phyloP scores from a whole-genome alignment of 768 basidiomycete species.

The Hydnomerulius pinastri region DNA sequence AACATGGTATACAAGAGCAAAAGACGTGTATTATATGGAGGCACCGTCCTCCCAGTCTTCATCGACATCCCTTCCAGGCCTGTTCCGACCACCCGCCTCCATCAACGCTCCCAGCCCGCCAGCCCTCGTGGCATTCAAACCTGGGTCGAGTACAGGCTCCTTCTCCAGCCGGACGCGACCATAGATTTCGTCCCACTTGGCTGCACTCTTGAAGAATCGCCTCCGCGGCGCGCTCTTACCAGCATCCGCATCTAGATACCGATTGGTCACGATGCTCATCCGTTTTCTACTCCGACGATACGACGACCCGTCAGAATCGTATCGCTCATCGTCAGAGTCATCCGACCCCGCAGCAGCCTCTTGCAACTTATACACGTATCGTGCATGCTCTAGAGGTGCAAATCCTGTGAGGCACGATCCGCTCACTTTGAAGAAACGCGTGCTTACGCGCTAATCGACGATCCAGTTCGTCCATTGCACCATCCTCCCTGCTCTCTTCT shows the following conservation, averaged over 20 bases:
- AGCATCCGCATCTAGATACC: constrained; percentile 50
- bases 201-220: constrained; percentile 59
- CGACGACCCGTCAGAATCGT: constrained; percentile 53
- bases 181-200: constrained; percentile 36
- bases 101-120: constrained; percentile 24
- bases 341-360: constrained; percentile 48
- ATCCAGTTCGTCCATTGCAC: constrained; percentile 60
- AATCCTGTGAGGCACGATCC: not conserved
- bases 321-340: constrained; percentile 48
- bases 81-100: constrained; percentile 24
- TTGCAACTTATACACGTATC: constrained; percentile 63
- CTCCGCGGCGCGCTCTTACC: constrained; percentile 39
- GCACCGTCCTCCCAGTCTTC: constrained; percentile 35
- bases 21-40: constrained; percentile 22
- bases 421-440: not conserved
- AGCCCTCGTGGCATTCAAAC: constrained; percentile 10
- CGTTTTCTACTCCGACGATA: constrained; percentile 46
- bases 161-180: constrained; percentile 24
- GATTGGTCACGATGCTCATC: constrained; percentile 70
- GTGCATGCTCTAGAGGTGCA: constrained; percentile 54
- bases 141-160: constrained; percentile 22
- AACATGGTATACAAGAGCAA: not conserved
- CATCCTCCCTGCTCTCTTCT: constrained; percentile 42
- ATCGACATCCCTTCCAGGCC: constrained; percentile 15
- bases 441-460: constrained; percentile 69